phyloP scores from a whole-genome alignment of 805 yeast species.

The Blastobotrys peoriensis region DNA sequence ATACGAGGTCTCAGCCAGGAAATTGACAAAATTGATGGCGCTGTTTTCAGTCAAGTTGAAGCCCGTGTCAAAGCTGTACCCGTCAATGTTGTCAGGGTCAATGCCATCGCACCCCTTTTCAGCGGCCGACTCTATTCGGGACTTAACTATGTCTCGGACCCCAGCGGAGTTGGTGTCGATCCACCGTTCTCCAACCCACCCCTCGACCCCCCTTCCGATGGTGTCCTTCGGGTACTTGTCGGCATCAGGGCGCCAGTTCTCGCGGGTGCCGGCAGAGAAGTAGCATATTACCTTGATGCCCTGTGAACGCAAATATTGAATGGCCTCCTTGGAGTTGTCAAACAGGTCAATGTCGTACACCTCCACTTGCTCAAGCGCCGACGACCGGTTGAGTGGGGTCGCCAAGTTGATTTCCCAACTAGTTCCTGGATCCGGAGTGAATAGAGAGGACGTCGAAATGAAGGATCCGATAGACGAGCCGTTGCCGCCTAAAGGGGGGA shows the following conservation, averaged over 20 bases:
- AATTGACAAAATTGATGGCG: conserved; percentile 24
- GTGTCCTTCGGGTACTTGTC: conserved; percentile 18
- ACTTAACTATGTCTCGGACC: conserved; percentile 23
- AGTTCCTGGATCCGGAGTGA: conserved; percentile 9
- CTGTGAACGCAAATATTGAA: conserved; percentile 19
- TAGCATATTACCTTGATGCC: conserved; percentile 28
- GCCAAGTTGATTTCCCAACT: conserved; percentile 26
- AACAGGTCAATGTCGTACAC: conserved; percentile 29
- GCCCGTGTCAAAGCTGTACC: conserved; percentile 29
- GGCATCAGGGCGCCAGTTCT: conserved; percentile 28
- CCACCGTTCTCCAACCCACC: conserved; percentile 31
- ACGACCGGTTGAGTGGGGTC: conserved; percentile 11
- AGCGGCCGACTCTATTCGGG: conserved; percentile 22
- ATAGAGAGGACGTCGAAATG: too few species aligned
- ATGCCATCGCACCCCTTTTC: conserved; percentile 28
- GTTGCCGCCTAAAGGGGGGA: too few species aligned
- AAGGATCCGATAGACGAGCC: too few species aligned
- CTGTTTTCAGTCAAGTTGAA: conserved; percentile 24
- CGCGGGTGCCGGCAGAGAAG: conserved; percentile 31
- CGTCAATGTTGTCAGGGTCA: conserved; percentile 31
- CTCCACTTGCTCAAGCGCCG: conserved; percentile 11
- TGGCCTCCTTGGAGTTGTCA: conserved; percentile 13
- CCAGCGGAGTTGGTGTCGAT: conserved; percentile 20
- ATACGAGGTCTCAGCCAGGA: conserved; percentile 22
- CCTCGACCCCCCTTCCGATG: conserved; percentile 26